Evolutionary conservation across 2,329 filamentous ascomycete genomes (phyloP).

Genomic region (Aspergillus sp.): DNA sequence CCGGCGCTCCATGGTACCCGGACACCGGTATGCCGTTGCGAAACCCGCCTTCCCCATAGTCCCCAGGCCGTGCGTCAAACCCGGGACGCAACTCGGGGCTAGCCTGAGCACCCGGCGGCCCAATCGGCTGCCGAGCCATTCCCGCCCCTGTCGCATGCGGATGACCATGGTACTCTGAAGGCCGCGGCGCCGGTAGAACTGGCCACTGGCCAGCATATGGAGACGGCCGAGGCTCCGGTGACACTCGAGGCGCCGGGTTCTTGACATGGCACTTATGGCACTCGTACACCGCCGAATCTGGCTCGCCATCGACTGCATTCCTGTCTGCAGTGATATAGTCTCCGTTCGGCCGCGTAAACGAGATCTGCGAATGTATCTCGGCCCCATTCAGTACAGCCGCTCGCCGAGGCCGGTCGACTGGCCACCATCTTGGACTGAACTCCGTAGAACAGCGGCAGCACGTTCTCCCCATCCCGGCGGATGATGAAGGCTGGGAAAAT

Average conservation of each 20-base stretch:
- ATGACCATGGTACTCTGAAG: constrained; percentile 21
- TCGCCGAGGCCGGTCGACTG: constrained; percentile 45
- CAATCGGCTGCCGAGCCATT: constrained; percentile 21
- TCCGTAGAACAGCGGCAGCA: constrained; percentile 33
- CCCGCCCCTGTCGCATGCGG: constrained; percentile 16
- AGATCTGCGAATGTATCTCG: constrained; percentile 17
- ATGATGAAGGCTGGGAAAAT: constrained; percentile 9
- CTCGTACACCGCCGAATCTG: constrained; percentile 52
- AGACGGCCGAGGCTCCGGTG: constrained; percentile 26
- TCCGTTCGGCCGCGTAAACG: constrained; percentile 19
- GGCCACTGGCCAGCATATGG: constrained; percentile 25
- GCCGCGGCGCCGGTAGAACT: constrained; percentile 24
- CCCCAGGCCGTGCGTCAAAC: constrained; percentile 26
- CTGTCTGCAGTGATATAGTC: constrained; percentile 14
- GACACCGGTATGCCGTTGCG: constrained; percentile 28
- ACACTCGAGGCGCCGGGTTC: constrained; percentile 27
- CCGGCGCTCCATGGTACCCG: constrained; percentile 22
- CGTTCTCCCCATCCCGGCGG: constrained; percentile 17
- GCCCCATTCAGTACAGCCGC: constrained; percentile 31
- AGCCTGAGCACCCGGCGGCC: constrained; percentile 18
- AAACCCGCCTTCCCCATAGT: constrained; percentile 20
- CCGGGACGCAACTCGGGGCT: constrained; percentile 24
- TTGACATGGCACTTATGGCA: constrained; percentile 63
- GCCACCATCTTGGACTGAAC: constrained; percentile 52
- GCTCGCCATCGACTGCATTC: too few species aligned